Conservation (phyloP, 306 rosid species). For the Lithocarpus polystachyus region DNA sequence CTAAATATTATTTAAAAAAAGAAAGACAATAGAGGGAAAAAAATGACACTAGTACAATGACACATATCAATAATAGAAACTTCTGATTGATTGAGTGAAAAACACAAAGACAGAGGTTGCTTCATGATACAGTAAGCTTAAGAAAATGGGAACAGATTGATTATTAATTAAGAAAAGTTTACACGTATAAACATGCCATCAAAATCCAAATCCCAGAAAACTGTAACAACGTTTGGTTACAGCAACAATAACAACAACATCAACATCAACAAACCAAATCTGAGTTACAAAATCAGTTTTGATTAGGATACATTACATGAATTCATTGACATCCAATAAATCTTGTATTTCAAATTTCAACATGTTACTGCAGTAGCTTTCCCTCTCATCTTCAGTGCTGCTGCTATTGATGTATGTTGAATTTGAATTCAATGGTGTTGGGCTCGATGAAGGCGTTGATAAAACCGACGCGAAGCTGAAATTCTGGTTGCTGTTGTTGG, state of each 20-base stretch:
- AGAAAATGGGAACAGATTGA: constrained; percentile 24
- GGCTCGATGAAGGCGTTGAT: constrained; percentile 84
- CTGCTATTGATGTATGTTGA: constrained; percentile 48
- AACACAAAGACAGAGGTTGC: constrained; percentile 6
- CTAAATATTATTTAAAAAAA: neutral
- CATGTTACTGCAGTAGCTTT: constrained; percentile 65
- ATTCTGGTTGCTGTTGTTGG: constrained; percentile 36
- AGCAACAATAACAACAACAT: no score
- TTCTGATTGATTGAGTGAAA: constrained; percentile 2
- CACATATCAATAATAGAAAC: constrained; percentile 43
- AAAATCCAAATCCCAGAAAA: constrained; percentile 24
- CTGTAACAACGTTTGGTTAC: neutral
- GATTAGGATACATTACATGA: constrained; percentile 34
- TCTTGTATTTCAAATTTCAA: constrained; percentile 65
- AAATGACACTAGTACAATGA: neutral
- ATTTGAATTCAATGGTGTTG: constrained; percentile 64
- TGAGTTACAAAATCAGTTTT: no score
- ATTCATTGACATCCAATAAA: constrained; percentile 47
- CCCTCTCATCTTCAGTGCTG: constrained; percentile 74
- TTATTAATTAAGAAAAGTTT: constrained; percentile 29
- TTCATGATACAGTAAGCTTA: constrained; percentile 24
- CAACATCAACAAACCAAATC: no score
- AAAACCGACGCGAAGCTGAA: constrained; percentile 53
- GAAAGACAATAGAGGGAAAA: neutral
- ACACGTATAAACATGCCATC: constrained; percentile 33